Evolutionary conservation across 768 basidiomycete genomes (phyloP), one percentile per base, ranked within the genome.

Genomic region (Boletus subparvulus): DNA sequence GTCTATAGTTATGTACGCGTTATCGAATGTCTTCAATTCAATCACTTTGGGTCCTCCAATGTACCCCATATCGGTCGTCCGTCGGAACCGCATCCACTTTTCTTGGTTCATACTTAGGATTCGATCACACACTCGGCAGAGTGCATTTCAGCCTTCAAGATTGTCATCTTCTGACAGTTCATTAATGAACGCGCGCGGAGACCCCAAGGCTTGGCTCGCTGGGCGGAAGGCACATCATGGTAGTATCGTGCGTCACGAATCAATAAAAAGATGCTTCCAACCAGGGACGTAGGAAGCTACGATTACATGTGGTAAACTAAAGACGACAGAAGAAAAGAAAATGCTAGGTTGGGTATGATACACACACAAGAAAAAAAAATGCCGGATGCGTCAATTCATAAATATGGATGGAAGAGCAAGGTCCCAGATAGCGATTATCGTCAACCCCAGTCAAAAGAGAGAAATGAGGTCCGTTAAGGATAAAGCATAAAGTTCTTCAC

Each of bases 371-470:
- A 11, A 48, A 57, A 50, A 47, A 62, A 54, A 52, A 47, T 47
- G 55, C 50, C 10, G 26, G 55, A 56, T 62, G 56, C 33, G 47
- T 61, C 32, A 48, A 56, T 52, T 51, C 54, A 62, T 70, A 69
- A 54, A 65, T 68, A 69, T 33, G 55, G 32, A 55, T 50, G 49
- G 19, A 50, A 52, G 37, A 50, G 37, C 16, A 43, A 24, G 17
- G 56, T 57, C 47, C 59, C 54, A 35, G 21, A 58, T 60, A 35
- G 35, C 12, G 17, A 26, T 26, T 21, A 21, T 21, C 21, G 2
- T 21, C 21, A 35, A 36, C 48, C 32, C 54, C 47, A 30, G 48
- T 52, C 52, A 40, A 35, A 17, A 26, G 47, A 37, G 28, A 40
- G 3, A 46, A 35, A 43, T 9, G 16, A 28, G 19, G 42, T 50